Percentiles rank a stretch among this genome's conserved stretches.
Conservation (phyloP, 305 asterid species). For the Fraxinus greggii region DNA sequence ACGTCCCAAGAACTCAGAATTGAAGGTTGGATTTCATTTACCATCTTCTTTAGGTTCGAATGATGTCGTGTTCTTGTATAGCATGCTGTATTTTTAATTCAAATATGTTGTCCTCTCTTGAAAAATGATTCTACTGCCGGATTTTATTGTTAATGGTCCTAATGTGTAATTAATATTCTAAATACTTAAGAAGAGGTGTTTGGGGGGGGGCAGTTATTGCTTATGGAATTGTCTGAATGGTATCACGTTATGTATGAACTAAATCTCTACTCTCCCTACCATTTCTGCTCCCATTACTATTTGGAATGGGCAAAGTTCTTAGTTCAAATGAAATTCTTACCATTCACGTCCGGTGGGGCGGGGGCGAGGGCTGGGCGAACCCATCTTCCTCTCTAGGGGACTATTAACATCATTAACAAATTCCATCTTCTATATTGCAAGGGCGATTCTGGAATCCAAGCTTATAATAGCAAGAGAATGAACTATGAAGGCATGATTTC, state of each 20-base stretch:
- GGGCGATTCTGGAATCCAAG: not conserved
- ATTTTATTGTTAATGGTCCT: not conserved
- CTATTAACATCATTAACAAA: not conserved
- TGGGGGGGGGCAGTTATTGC: not conserved
- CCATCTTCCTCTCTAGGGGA: not conserved
- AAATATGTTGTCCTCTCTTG: not conserved
- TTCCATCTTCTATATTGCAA: not conserved
- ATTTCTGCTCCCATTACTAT: not conserved
- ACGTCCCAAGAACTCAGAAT: not conserved
- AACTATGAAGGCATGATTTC: not conserved
- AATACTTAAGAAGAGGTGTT: not conserved
- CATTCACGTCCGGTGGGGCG: not conserved
- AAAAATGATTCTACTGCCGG: not conserved
- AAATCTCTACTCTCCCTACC: not conserved
- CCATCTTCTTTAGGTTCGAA: not conserved
- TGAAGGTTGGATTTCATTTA: not conserved
- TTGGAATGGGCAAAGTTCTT: not conserved
- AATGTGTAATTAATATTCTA: not conserved
- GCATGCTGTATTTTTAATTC: not conserved
- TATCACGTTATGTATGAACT: not conserved
- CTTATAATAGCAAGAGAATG: not conserved
- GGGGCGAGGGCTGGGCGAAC: not conserved
- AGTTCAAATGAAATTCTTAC: not conserved
- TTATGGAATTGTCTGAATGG: not conserved
- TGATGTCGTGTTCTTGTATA: not conserved